Base-by-base conservation (phyloP, 441 rosid genomes). In the Isatis lusitanica region DNA sequence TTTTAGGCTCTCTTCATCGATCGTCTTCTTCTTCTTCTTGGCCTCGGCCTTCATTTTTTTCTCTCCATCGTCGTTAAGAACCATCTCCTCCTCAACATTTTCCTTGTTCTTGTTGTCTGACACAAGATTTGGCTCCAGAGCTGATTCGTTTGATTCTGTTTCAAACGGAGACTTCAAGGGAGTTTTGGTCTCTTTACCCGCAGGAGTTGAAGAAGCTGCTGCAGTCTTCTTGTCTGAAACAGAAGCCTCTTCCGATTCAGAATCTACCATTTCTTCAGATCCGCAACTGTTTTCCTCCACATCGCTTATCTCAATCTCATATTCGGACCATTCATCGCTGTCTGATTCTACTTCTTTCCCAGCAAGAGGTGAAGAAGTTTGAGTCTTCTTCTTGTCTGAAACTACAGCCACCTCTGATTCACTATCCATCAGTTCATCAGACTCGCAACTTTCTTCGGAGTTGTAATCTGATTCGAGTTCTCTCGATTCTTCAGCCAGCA, bases 301-400 rank as follows among this genome's bases (percentile, higher is more conserved):
- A 26, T 70, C 68, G 11, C 2, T 11, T 66, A 9, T 16, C 1
- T 62, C 68, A 39, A 3, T 38, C 47, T 65, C 70, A 50, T 18
- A 63, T 7, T 70, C 75, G 0, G 79, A 70, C 75, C 75, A 76
- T 9, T 56, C 74, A 75, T 75, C 80, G 21, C 44, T 51, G 31
- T 71, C 80, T 70, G 42, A 28, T 39, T 56, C 60, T 4, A 3
- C 12, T 47, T 74, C 50, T 8, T 53, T 40, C 68, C 8, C 24
- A 39, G 28, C 6, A 31, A 30, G 46, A 61, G 52, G 52, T 38
- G 42, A 18, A 16, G 51, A 9, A 64, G n/a, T 55, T 36, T 46
- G 77, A 47, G 73, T 51, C 66, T 12, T 57, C 42, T 33, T 47
- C 71, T 58, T 59, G 52, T 57, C 66, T 66, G 73, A 58, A 59